Evolutionary conservation across 1,284 basidiomycete species (phyloP).

Genomic region (Pisolithus thermaeus): DNA sequence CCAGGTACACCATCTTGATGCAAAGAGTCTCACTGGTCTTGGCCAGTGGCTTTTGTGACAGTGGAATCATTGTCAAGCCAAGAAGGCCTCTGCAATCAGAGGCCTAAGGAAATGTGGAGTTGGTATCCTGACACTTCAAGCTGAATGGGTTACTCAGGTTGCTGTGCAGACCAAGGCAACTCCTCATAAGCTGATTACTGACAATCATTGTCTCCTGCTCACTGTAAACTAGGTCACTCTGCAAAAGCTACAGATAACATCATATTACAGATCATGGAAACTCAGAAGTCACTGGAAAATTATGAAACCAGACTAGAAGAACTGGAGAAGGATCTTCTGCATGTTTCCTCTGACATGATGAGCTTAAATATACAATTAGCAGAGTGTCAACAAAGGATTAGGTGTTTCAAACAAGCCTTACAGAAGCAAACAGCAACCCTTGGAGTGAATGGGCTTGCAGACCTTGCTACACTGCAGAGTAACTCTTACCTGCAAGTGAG

Average conservation of each 20-base stretch:
- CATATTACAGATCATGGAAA: neutral
- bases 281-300: neutral
- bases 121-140: no score
- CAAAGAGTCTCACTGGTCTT: no score
- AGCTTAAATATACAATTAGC: neutral
- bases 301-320: neutral
- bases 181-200: no score
- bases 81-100: no score
- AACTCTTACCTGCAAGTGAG: conserved; percentile 12
- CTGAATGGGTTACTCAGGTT: no score
- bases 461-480: conserved; percentile 1
- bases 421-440: neutral
- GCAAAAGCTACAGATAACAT: neutral
- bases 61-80: no score
- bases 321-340: neutral
- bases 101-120: no score
- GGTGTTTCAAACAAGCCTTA: neutral
- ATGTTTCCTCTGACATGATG: neutral
- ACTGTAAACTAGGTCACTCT: no score
- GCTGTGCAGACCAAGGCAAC: neutral
- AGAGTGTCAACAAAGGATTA: neutral
- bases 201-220: no score
- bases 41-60: no score
- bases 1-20: no score
- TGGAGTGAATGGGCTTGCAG: neutral